Base-by-base conservation (phyloP, 2,329 filamentous ascomycete genomes). In the Pseudohalonectria lignicola region DNA sequence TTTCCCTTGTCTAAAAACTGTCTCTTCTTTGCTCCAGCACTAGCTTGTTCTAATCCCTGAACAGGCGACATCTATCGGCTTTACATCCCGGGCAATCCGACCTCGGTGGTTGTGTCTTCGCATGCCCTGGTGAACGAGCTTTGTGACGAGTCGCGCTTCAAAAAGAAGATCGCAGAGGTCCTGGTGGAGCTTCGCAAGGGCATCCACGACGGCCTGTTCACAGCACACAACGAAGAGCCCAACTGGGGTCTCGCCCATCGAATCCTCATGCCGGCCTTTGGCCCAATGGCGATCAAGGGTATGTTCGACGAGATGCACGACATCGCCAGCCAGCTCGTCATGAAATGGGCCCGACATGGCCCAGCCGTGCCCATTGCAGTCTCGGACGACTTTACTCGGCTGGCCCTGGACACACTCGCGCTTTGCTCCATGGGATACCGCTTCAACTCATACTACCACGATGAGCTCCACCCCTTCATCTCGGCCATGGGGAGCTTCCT, bases 291-390 rank as follows among this genome's bases (percentile, higher is more conserved):
- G 2, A 84, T 86, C 47, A 67, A 73, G 26, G 62, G 58, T 40
- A 85, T 85, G 80, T 85, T 80, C 43, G 66, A 71, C 43, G 75
- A 79, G 48, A 80, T 80, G 76, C 66, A 78, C 44, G 80, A 84
- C 46, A 75, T 84, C 42, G 71, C 77, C 4, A 64, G 66, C 1
- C 79, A 85, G 50, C 56, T 85, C 36, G 67, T 71, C 9, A 64
- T 82, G 57, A 84, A 84, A 53, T 79, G 79, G 70, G 79, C 78
- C 15, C 67, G 80, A 25, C 66, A 74, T 45, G 82, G 82, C 1
- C 59, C 74, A 1, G 54, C 63, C 2, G 53, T 66, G 32, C 61
- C 69, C 9, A 80, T 87, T 41, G 60, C 66, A 32, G 71, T 74
- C 0, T 68, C 73, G 0, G 76, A 81, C 15, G 76, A 81, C 48